Percentiles rank a stretch among this genome's conserved stretches.
These are phyloP conservation scores for Zygoascus flipseniorum DNA, from an alignment of 805 yeast genomes.

Conservation along the genomic window DNA sequence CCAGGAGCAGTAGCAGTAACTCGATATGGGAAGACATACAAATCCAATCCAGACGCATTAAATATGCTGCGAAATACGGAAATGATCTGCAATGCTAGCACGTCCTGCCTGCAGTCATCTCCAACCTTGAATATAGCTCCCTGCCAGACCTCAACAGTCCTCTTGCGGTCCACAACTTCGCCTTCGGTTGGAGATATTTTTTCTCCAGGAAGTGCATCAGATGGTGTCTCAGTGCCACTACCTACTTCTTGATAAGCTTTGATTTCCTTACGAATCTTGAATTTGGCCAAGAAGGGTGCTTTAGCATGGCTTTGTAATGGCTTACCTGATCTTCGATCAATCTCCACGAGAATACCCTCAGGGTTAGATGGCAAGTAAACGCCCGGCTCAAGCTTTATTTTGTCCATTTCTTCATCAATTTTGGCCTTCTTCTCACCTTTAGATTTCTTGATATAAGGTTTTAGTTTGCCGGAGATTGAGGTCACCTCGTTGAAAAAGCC, in stretches of 20 bases:
- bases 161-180: slow-evolving; percentile 11
- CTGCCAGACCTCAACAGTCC: slow-evolving; percentile 65
- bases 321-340: slow-evolving; percentile 82
- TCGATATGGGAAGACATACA: slow-evolving; percentile 85
- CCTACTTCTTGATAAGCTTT: slow-evolving; percentile 18
- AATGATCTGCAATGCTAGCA: slow-evolving; percentile 83
- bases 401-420: slow-evolving; percentile 92
- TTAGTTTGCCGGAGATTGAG: slow-evolving; percentile 85
- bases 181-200: slow-evolving; percentile 6
- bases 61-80: slow-evolving; percentile 88
- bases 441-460: slow-evolving; percentile 86
- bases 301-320: slow-evolving; percentile 98
- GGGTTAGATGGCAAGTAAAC: slow-evolving; percentile 96
- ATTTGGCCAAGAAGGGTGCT: slow-evolving; percentile 97
- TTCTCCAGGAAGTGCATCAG: not conserved
- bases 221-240: slow-evolving; percentile 18
- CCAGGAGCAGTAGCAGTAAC: slow-evolving; percentile 99
- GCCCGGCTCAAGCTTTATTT: slow-evolving; percentile 62
- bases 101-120: slow-evolving; percentile 97
- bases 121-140: slow-evolving; percentile 98
- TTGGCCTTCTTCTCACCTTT: slow-evolving; percentile 94
- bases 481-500: slow-evolving; percentile 87
- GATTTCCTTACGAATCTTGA: slow-evolving; percentile 62
- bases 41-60: slow-evolving; percentile 79
- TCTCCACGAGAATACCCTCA: slow-evolving; percentile 87